Conservation (phyloP, 345 rosid species). For the Melaleuca alternifolia region DNA sequence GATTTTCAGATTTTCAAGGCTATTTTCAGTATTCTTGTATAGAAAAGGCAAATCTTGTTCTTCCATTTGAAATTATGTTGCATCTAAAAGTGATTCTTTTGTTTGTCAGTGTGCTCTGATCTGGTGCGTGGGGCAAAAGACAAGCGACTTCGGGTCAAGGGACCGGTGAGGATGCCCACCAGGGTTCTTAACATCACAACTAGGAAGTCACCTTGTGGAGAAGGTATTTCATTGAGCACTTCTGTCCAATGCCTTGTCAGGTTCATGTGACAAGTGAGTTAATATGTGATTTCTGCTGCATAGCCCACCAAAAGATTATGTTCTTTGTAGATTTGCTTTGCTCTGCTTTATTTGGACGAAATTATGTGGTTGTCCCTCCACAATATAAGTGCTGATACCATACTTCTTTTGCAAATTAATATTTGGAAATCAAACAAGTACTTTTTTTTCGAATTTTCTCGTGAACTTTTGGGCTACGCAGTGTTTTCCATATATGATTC, state of each 20-base stretch:
- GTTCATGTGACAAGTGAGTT: not conserved
- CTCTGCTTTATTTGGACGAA: not conserved
- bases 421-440: not conserved
- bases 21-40: not conserved
- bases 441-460: not conserved
- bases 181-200: conserved; percentile 16
- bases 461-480: not conserved
- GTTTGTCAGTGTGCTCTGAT: conserved; percentile 7
- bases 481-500: not conserved
- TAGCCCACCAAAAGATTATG: not conserved
- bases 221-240: not conserved
- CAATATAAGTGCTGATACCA: not conserved
- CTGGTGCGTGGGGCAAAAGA: conserved; percentile 12
- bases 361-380: not conserved
- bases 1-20: not conserved
- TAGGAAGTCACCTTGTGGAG: conserved; percentile 19
- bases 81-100: not conserved
- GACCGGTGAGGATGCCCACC: conserved; percentile 17
- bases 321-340: not conserved
- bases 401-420: not conserved
- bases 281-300: not conserved
- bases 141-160: conserved; percentile 12
- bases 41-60: not conserved
- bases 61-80: not conserved
- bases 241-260: not conserved